Base-by-base conservation (phyloP, 2,329 filamentous ascomycete genomes). In the Huntiella moniliformis region DNA sequence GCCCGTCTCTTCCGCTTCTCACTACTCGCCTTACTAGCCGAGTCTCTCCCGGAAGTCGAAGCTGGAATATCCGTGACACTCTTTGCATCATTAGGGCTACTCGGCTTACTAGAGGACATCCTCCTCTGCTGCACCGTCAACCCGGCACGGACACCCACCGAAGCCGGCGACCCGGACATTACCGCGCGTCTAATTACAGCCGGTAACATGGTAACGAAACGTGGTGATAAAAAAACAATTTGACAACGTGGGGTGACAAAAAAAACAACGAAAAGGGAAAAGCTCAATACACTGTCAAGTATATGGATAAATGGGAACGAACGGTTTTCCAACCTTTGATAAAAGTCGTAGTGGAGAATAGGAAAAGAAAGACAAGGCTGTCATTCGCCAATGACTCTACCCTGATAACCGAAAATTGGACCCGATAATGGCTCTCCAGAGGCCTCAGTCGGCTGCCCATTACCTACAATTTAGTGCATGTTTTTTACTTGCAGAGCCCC, bases 71-170 rank as follows among this genome's bases (percentile, higher is more conserved):
- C 44, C 7, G 44, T 38, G n/a, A 47, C 7, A 16, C 67, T 66
- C 53, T 64, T 70, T 4, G 70, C 61, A 7, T 68, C 71, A 51
- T 72, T 70, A n/a, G 71, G 67, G 53, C 68, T 69, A 34, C 71
- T 75, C n/a, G 73, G 71, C 57, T 76, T 77, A 32, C 73, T 76
- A 28, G 73, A 76, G 8, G 73, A 76, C 54, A 65, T 73, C 52
- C 72, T 64, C 54, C 70, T 64, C 60, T 73, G 71, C 53, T 69
- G 68, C 50, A 59, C 54, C 45, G 44, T 64, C 64, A 51, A 67
- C 53, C 45, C 60, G 60, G 38, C 63, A 55, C 40, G 64, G 58
- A 28, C 31, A 53, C 61, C 57, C 49, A 71, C 54, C 13, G 39
- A 38, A n/a, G 47, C 38, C 12, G 47, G 15, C 38, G 38, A 17